A percentile compares a stretch with the other conserved stretches of the same genome.
These are phyloP conservation scores for Picea glauca DNA, from an alignment of 75 land plant species.

Conservation along the genomic window DNA sequence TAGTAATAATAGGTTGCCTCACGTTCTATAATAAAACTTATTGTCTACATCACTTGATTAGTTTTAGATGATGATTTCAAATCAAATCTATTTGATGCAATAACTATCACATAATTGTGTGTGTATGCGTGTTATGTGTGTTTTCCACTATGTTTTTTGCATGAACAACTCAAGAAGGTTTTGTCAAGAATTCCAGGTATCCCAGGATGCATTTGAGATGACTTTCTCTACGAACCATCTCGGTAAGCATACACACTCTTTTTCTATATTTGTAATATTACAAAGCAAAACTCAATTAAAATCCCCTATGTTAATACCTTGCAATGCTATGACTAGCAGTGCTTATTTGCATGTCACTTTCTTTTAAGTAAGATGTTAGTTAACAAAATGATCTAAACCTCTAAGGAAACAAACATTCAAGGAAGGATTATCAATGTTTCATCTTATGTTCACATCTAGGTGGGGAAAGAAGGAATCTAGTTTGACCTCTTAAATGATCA, in stretches of 20 bases:
- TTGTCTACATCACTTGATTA: too few species aligned
- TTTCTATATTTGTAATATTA: too few species aligned
- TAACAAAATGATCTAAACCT: conserved; percentile 63
- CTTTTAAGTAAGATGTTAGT: conserved; percentile 54
- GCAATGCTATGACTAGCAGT: not conserved
- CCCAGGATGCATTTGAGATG: conserved; percentile 80
- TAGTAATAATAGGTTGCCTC: too few species aligned
- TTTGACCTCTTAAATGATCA: conserved; percentile 38
- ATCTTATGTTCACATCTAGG: conserved; percentile 64
- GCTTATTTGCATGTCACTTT: conserved; percentile 51
- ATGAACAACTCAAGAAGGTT: conserved; percentile 56
- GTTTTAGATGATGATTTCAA: too few species aligned
- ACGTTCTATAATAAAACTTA: too few species aligned
- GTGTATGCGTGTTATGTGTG: too few species aligned
- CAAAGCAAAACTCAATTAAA: not conserved
- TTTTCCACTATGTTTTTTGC: too few species aligned
- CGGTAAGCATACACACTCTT: conserved; percentile 22
- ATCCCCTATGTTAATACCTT: too few species aligned
- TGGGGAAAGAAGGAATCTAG: conserved; percentile 29
- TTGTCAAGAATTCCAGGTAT: conserved; percentile 28
- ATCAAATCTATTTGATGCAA: too few species aligned
- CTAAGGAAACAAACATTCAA: conserved; percentile 40
- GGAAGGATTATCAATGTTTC: conserved; percentile 82
- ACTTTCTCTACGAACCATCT: conserved; percentile 73
- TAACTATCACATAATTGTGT: too few species aligned